These are phyloP conservation scores for Candida freyschussii DNA, from an alignment of 1,139 yeast genomes.

Conservation along the genomic window DNA sequence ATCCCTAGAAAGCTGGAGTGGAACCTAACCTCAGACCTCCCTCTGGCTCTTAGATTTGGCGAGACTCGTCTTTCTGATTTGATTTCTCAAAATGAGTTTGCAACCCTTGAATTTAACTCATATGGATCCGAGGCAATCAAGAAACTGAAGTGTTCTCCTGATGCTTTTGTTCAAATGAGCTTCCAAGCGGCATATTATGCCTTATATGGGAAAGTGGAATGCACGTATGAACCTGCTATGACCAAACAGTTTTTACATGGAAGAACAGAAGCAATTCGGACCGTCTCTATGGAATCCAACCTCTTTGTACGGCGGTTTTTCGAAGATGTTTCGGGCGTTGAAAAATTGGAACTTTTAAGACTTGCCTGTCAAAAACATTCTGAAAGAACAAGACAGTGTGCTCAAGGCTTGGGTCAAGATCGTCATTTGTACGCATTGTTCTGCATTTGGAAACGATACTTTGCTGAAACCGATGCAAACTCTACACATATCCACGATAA, in stretches of 20 bases:
- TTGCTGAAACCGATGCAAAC: conserved; percentile 37
- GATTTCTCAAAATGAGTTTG: conserved; percentile 86
- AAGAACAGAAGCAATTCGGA: conserved; percentile 85
- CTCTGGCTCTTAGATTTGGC: conserved; percentile 80
- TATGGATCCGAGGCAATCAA: conserved; percentile 80
- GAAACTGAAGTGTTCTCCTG: conserved; percentile 85
- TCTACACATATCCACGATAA: conserved; percentile 14
- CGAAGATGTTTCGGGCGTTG: conserved; percentile 55
- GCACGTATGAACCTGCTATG: conserved; percentile 96
- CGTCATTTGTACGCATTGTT: conserved; percentile 84
- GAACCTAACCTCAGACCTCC: conserved; percentile 73
- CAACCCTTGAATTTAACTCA: conserved; percentile 66
- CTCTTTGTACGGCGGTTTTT: conserved; percentile 81
- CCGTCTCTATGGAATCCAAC: conserved; percentile 78
- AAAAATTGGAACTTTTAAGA: conserved; percentile 56
- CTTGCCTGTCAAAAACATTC: conserved; percentile 72
- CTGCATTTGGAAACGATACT: conserved; percentile 81
- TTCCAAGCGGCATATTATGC: conserved; percentile 93
- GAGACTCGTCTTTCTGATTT: conserved; percentile 85
- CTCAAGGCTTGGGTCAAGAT: conserved; percentile 82
- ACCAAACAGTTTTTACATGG: conserved; percentile 85
- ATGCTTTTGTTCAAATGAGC: conserved; percentile 92
- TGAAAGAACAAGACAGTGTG: conserved; percentile 60
- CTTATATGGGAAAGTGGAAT: conserved; percentile 85
- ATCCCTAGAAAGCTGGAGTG: conserved; percentile 88